Evolutionary conservation across 1,284 basidiomycete species (phyloP).

Genomic region (Moniliophthora roreri): DNA sequence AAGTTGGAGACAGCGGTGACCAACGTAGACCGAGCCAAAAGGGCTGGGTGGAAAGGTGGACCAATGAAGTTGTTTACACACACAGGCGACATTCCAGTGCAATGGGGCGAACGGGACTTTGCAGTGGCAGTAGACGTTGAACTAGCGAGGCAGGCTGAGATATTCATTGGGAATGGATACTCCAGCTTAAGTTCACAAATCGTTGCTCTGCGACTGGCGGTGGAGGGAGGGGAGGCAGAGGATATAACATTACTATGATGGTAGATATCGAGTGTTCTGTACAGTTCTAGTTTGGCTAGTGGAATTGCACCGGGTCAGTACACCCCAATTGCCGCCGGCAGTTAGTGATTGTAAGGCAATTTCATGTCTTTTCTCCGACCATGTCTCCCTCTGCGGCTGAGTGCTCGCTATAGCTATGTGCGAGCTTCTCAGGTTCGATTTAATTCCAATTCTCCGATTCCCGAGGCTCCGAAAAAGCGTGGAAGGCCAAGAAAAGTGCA

Average conservation of each 20-base stretch:
- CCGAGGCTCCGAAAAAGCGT: no score
- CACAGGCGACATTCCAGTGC: constrained; percentile 33
- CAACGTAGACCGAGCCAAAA: constrained; percentile 28
- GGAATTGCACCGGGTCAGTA: no score
- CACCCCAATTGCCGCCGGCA: no score
- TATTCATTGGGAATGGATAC: constrained; percentile 46
- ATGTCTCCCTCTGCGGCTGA: no score
- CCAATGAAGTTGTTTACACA: constrained; percentile 40
- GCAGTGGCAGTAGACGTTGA: constrained; percentile 44
- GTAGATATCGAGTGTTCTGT: background rate
- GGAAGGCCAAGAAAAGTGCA: no score
- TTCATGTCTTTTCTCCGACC: no score
- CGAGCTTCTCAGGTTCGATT: no score
- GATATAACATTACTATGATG: constrained; percentile 36
- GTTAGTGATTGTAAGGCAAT: no score
- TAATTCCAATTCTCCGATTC: no score
- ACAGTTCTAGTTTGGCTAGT: background rate
- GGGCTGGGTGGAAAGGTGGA: constrained; percentile 35
- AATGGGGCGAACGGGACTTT: constrained; percentile 40
- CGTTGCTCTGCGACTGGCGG: constrained; percentile 39
- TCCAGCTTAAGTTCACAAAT: constrained; percentile 44
- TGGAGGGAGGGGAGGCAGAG: constrained; percentile 29
- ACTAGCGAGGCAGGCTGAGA: constrained; percentile 37
- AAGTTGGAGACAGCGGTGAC: constrained; percentile 36
- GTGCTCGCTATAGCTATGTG: no score